These are phyloP conservation scores for Teunomyces barrocoloradensis DNA, from an alignment of 805 yeast genomes.

Conservation along the genomic window DNA sequence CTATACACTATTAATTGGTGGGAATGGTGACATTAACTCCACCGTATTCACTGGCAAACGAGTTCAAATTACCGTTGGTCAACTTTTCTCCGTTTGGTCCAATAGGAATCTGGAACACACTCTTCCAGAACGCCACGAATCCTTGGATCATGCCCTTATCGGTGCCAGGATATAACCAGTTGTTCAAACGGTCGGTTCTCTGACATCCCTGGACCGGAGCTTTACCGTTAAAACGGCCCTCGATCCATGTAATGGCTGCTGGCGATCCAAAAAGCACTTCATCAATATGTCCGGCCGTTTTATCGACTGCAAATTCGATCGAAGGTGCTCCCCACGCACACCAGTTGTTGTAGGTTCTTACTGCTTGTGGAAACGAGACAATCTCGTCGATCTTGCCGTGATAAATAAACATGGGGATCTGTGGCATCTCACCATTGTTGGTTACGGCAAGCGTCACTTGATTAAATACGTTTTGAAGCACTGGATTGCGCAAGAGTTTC, in stretches of 20 bases:
- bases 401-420: slow-evolving; percentile 11
- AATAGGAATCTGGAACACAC: background rate
- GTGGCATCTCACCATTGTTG: slow-evolving; percentile 8
- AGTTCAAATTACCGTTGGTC: background rate
- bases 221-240: slow-evolving; percentile 14
- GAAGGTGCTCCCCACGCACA: slow-evolving; percentile 9
- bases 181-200: slow-evolving; percentile 41
- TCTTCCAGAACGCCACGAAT: background rate
- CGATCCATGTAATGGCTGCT: slow-evolving; percentile 18
- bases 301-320: slow-evolving; percentile 9
- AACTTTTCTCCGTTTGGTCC: background rate
- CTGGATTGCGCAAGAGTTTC: slow-evolving; percentile 9
- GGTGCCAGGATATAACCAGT: slow-evolving; percentile 45
- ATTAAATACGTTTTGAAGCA: slow-evolving; percentile 19
- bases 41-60: background rate
- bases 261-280: slow-evolving; percentile 13
- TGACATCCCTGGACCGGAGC: slow-evolving; percentile 17
- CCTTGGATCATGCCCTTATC: background rate
- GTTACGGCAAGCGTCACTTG: background rate
- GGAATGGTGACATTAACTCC: background rate
- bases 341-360: slow-evolving; percentile 11
- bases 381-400: slow-evolving; percentile 11
- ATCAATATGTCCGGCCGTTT: slow-evolving; percentile 13
- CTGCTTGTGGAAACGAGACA: slow-evolving; percentile 8
- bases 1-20: background rate